Percentiles rank a stretch among this genome's conserved stretches.
Evolutionary conservation across 176 grass and related monocot species (phyloP).

Genomic region (Cenchrus purpureus): DNA sequence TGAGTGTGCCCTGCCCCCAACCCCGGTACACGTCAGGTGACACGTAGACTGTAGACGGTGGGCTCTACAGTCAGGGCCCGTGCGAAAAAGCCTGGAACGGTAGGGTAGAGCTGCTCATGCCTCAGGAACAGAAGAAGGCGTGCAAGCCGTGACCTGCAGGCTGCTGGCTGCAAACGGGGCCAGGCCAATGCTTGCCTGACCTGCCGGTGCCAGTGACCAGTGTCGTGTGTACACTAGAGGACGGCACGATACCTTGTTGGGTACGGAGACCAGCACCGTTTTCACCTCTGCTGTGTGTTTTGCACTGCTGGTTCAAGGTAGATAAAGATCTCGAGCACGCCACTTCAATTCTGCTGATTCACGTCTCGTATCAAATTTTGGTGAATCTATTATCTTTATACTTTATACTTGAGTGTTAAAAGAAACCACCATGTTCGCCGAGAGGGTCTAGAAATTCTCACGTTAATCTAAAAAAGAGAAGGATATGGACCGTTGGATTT

Average conservation of each 20-base stretch:
- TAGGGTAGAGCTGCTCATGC: background rate
- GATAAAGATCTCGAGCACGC: background rate
- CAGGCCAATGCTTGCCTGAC: background rate
- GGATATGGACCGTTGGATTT: too few relatives aligned
- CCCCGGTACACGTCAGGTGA: background rate
- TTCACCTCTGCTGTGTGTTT: background rate
- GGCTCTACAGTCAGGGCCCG: background rate
- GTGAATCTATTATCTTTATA: too few relatives aligned
- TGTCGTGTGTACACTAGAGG: conserved; percentile 6
- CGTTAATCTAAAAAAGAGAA: too few relatives aligned
- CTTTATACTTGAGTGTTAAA: too few relatives aligned
- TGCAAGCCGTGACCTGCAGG: conserved; percentile 40
- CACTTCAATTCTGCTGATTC: background rate
- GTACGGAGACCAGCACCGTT: background rate
- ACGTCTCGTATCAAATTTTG: background rate
- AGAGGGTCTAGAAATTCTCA: too few relatives aligned
- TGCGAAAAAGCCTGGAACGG: background rate
- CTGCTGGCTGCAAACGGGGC: background rate
- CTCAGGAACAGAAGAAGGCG: conserved; percentile 18
- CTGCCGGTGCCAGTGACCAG: background rate
- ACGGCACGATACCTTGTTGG: background rate
- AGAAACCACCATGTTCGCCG: too few relatives aligned
- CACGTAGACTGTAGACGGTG: background rate
- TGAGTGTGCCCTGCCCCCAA: background rate
- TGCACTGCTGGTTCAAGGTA: background rate